A percentile compares a stretch with the other conserved stretches of the same genome.
phyloP scores from a whole-genome alignment of 331 rosid species.

The Acacia pycnantha region DNA sequence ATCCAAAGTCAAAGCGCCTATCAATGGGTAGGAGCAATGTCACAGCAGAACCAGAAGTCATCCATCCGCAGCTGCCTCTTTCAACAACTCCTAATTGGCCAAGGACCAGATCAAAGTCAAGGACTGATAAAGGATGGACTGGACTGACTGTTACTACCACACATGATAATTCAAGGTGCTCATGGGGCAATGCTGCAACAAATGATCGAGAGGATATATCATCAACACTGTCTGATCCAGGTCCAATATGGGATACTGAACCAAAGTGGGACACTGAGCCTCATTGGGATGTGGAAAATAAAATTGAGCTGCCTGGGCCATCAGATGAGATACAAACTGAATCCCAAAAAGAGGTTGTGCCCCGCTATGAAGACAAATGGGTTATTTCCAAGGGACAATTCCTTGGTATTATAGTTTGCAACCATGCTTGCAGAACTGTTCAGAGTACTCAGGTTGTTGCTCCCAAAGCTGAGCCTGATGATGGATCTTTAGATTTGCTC shows the following conservation, averaged over 20 bases:
- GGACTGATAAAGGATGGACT: slow-evolving; percentile 89
- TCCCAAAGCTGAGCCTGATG: slow-evolving; percentile 90
- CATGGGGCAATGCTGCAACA: slow-evolving; percentile 73
- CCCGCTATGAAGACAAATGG: slow-evolving; percentile 73
- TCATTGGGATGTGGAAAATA: slow-evolving; percentile 88
- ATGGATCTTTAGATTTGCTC: slow-evolving; percentile 75
- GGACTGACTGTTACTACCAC: slow-evolving; percentile 86
- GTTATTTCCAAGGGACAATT: slow-evolving; percentile 77
- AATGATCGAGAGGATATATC: slow-evolving; percentile 96
- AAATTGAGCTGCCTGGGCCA: slow-evolving; percentile 89
- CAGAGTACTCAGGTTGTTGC: slow-evolving; percentile 97
- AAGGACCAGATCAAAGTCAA: slow-evolving; percentile 91
- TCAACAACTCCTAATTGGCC: slow-evolving; percentile 98
- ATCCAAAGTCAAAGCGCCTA: slow-evolving; percentile 90
- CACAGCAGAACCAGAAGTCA: slow-evolving; percentile 92
- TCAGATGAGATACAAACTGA: slow-evolving; percentile 64
- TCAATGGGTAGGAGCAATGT: slow-evolving; percentile 81
- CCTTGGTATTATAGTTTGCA: slow-evolving; percentile 91
- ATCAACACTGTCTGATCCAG: slow-evolving; percentile 95
- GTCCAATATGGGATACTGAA: slow-evolving; percentile 98
- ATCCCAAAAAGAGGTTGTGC: slow-evolving; percentile 55
- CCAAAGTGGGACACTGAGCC: slow-evolving; percentile 94
- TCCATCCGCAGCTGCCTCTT: slow-evolving; percentile 88
- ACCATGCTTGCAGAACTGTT: slow-evolving; percentile 95
- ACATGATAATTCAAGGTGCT: slow-evolving; percentile 73